Evolutionary conservation across 148 eudicot species (phyloP).

Genomic region (Rheum nobile): DNA sequence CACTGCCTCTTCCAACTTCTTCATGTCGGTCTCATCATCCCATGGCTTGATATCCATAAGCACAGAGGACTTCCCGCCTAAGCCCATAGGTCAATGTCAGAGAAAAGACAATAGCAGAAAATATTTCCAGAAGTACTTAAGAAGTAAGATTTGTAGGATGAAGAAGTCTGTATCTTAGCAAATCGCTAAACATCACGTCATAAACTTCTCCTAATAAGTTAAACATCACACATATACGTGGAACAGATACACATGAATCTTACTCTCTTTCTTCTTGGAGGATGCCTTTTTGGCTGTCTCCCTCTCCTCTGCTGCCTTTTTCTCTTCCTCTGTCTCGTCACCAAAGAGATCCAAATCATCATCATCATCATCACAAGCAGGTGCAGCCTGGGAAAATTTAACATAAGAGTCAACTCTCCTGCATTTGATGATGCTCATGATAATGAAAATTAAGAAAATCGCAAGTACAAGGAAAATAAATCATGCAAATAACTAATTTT

Average conservation of each 20-base stretch:
- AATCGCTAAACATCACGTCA: not conserved
- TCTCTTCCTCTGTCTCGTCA: slow-evolving; percentile 98
- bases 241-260: slow-evolving; percentile 11
- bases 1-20: slow-evolving; percentile 83
- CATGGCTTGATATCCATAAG: slow-evolving; percentile 96
- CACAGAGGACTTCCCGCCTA: slow-evolving; percentile 94
- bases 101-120: not conserved
- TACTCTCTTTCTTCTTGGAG: slow-evolving; percentile 87
- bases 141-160: not conserved
- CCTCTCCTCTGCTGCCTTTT: slow-evolving; percentile 85
- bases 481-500: not conserved
- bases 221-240: not conserved
- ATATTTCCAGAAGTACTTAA: not conserved
- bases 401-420: not conserved
- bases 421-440: not conserved
- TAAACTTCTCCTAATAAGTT: too few species aligned
- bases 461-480: not conserved
- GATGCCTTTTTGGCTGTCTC: slow-evolving; percentile 63
- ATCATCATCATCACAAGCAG: slow-evolving; percentile 71
- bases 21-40: slow-evolving; percentile 99
- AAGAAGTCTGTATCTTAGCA: not conserved
- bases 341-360: slow-evolving; percentile 97
- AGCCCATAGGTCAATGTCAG: not conserved
- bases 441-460: not conserved
- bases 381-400: slow-evolving; percentile 27